Conservation (phyloP, 306 rosid species). For the Dalbergia cochinchinensis region DNA sequence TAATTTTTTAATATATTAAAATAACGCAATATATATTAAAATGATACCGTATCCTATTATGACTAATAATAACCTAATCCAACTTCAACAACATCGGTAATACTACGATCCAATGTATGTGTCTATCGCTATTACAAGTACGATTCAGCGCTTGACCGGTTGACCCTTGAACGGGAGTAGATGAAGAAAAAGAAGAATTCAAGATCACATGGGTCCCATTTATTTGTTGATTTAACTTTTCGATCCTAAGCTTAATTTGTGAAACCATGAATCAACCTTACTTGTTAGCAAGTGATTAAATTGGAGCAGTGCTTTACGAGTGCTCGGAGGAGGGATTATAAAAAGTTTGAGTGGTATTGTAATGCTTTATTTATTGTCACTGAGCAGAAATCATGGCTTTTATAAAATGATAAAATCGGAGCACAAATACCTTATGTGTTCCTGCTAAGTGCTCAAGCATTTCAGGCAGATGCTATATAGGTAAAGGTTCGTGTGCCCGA, state of each 20-base stretch:
- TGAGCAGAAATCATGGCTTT: neutral
- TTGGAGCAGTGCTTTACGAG: neutral
- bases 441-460: neutral
- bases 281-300: neutral
- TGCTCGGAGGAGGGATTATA: neutral
- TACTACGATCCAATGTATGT: neutral
- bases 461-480: neutral
- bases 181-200: neutral
- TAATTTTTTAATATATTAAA: too few species aligned
- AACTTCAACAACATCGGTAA: neutral
- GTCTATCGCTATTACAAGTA: neutral
- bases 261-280: neutral
- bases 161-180: neutral
- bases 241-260: neutral
- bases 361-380: neutral
- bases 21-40: too few species aligned
- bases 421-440: neutral
- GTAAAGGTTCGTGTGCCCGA: neutral
- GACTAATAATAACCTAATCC: neutral
- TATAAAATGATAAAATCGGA: neutral
- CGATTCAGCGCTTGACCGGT: conserved; percentile 29
- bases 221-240: neutral
- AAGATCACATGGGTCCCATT: neutral
- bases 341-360: neutral
- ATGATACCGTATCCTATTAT: too few species aligned